Evolutionary conservation across 2,329 filamentous ascomycete genomes (phyloP).

Genomic region (Clathrospora elynae): DNA sequence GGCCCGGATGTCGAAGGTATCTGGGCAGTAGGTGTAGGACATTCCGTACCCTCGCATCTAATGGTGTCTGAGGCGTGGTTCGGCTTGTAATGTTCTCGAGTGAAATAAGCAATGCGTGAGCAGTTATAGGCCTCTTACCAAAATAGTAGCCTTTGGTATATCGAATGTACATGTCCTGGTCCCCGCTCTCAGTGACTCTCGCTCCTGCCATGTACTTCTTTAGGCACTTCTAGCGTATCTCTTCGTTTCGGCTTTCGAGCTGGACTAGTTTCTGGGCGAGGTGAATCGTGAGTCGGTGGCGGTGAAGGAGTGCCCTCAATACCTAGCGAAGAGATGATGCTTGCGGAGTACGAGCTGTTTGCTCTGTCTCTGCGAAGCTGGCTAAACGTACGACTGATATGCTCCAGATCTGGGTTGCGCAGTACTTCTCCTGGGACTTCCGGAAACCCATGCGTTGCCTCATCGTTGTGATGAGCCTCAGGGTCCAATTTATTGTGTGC

Average conservation of each 20-base stretch:
- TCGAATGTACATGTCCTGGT: no score
- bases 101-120: not conserved
- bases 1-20: conserved; percentile 34
- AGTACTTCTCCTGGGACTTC: conserved; percentile 60
- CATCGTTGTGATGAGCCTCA: conserved; percentile 55
- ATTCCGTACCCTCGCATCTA: conserved; percentile 34
- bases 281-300: conserved; percentile 15
- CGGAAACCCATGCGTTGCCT: conserved; percentile 59
- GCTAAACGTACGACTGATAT: conserved; percentile 52
- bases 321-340: conserved; percentile 36
- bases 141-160: no score
- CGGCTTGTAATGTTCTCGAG: conserved; percentile 19
- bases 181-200: conserved; percentile 11
- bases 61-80: conserved; percentile 37
- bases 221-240: conserved; percentile 32
- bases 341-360: conserved; percentile 47
- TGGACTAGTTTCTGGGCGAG: conserved; percentile 19
- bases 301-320: conserved; percentile 24
- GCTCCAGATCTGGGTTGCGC: conserved; percentile 51
- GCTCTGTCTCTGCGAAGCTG: conserved; percentile 48
- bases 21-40: conserved; percentile 37
- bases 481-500: conserved; percentile 51
- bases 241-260: conserved; percentile 17
- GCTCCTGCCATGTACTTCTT: conserved; percentile 19
- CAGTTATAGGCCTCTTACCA: not conserved